phyloP scores from a whole-genome alignment of 495 filamentous ascomycete species.

The Clavariopsis aquatica region DNA sequence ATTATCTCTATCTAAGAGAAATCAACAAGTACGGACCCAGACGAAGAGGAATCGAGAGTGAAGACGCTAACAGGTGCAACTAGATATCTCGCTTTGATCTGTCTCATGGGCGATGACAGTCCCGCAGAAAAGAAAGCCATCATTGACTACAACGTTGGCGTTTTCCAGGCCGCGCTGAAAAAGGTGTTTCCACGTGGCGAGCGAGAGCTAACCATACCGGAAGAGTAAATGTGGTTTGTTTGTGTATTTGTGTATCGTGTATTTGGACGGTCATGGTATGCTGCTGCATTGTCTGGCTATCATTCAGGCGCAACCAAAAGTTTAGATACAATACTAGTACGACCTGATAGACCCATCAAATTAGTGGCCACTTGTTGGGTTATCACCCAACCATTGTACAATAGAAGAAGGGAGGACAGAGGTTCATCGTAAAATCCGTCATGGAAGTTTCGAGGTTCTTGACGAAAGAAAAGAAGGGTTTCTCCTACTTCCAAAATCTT shows the following conservation, averaged over 20 bases:
- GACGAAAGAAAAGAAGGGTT: no score
- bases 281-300: no score
- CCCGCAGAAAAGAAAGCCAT: constrained; percentile 46
- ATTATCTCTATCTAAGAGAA: constrained; percentile 78
- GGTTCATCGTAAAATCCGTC: not conserved
- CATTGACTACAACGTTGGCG: constrained; percentile 51
- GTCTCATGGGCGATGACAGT: constrained; percentile 51
- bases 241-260: not conserved
- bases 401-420: not conserved
- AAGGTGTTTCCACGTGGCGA: constrained; percentile 45
- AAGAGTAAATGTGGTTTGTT: not conserved
- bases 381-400: no score
- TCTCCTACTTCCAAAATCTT: no score
- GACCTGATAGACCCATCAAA: no score
- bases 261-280: not conserved
- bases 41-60: not conserved
- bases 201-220: not conserved
- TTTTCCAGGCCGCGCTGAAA: constrained; percentile 47
- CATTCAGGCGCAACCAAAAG: not conserved
- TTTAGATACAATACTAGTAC: not conserved
- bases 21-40: constrained; percentile 72
- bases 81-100: constrained; percentile 49
- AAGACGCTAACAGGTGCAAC: not conserved
- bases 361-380: no score
- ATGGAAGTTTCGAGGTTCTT: not conserved